A percentile compares a stretch with the other conserved stretches of the same genome.
phyloP scores from a whole-genome alignment of 106 monocot genomes.

The Acanthochlamys bracteata region DNA sequence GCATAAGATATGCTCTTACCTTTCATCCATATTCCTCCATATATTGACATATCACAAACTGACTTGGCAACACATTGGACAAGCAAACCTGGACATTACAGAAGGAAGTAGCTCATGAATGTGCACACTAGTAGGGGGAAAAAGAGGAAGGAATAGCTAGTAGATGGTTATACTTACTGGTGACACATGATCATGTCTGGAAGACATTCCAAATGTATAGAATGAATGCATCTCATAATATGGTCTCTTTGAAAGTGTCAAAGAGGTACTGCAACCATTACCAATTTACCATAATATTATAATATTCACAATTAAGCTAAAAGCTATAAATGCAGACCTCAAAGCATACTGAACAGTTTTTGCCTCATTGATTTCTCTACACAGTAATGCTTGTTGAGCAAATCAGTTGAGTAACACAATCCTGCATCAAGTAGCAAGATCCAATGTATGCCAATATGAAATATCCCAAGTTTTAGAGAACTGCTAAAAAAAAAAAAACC shows the following conservation, averaged over 20 bases:
- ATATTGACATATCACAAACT: constrained; percentile 26
- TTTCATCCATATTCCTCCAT: constrained; percentile 40
- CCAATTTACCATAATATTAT: constrained; percentile 1
- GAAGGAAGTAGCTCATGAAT: constrained; percentile 3
- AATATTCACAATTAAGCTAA: not conserved
- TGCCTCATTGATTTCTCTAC: constrained; percentile 92
- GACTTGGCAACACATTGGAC: constrained; percentile 61
- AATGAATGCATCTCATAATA: constrained; percentile 70
- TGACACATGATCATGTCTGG: constrained; percentile 43
- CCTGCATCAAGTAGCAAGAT: constrained; percentile 21
- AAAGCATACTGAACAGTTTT: constrained; percentile 78
- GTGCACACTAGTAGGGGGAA: not conserved
- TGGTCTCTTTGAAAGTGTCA: constrained; percentile 66
- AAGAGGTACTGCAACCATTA: constrained; percentile 61
- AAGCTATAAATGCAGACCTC: constrained; percentile 35
- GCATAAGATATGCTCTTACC: constrained; percentile 17
- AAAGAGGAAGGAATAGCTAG: not conserved
- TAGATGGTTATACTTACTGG: constrained; percentile 31
- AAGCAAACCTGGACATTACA: constrained; percentile 27
- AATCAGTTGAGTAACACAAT: constrained; percentile 52
- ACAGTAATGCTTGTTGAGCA: constrained; percentile 67
- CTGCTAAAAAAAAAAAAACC: not conserved
- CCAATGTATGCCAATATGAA: not conserved
- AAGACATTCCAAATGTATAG: constrained; percentile 56
- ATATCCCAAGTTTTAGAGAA: not conserved